A percentile compares a stretch with the other conserved stretches of the same genome.
These are phyloP conservation scores for Phialophora chinensis DNA, from an alignment of 2,329 filamentous ascomycete genomes.

Conservation along the genomic window DNA sequence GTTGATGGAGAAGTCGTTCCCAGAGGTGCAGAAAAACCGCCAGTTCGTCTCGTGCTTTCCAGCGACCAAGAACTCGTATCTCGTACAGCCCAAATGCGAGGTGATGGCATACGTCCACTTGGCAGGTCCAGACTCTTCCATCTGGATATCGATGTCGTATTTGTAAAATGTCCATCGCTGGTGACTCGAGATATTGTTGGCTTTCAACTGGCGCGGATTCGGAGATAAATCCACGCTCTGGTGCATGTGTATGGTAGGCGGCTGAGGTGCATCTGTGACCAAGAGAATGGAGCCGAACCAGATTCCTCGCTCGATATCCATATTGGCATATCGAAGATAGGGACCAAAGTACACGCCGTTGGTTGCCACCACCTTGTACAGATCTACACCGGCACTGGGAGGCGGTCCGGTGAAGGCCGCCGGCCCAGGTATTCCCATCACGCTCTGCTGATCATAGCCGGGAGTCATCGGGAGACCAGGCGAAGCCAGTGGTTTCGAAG, in stretches of 20 bases:
- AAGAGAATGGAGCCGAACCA: slow-evolving; percentile 96
- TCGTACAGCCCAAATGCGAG: slow-evolving; percentile 94
- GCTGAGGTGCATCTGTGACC: slow-evolving; percentile 87
- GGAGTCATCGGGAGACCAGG: slow-evolving; percentile 83
- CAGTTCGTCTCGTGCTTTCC: slow-evolving; percentile 88
- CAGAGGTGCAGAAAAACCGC: slow-evolving; percentile 94
- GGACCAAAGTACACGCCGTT: slow-evolving; percentile 99
- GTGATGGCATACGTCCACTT: slow-evolving; percentile 99
- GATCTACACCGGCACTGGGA: slow-evolving; percentile 83
- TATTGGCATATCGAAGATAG: slow-evolving; percentile 93
- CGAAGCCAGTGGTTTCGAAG: slow-evolving; percentile 72
- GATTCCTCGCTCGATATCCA: slow-evolving; percentile 87
- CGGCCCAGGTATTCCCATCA: slow-evolving; percentile 79
- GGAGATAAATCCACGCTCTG: slow-evolving; percentile 88
- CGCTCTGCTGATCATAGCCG: slow-evolving; percentile 77
- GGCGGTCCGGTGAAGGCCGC: slow-evolving; percentile 90
- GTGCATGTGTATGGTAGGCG: slow-evolving; percentile 95
- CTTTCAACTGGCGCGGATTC: slow-evolving; percentile 84
- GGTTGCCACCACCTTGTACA: slow-evolving; percentile 91
- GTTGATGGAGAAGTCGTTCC: slow-evolving; percentile 90
- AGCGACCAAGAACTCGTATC: slow-evolving; percentile 95
- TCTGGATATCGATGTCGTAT: slow-evolving; percentile 87
- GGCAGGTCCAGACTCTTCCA: slow-evolving; percentile 77
- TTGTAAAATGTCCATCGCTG: slow-evolving; percentile 96
- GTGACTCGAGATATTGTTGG: slow-evolving; percentile 82